phyloP scores from a whole-genome alignment of 192 early-diverging fungal species.

The Pilaira anomala region DNA sequence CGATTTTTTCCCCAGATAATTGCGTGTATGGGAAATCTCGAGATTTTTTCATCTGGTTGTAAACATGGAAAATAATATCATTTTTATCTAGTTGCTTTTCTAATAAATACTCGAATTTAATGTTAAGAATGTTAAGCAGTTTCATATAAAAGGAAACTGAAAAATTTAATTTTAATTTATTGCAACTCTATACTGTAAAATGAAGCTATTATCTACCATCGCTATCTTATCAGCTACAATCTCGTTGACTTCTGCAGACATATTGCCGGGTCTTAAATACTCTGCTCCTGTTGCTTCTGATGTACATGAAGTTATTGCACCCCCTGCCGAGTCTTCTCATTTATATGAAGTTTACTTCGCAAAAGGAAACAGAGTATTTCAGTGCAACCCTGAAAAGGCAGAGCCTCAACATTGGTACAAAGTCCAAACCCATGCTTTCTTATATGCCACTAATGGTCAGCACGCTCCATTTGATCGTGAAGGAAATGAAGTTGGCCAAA shows the following conservation, averaged over 20 bases:
- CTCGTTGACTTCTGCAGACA: slow-evolving; percentile 7
- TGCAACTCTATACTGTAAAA: too few species aligned
- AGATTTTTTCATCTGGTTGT: too few species aligned
- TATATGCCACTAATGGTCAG: slow-evolving; percentile 18
- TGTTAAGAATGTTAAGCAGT: too few species aligned
- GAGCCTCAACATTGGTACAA: slow-evolving; percentile 28
- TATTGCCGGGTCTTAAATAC: not conserved
- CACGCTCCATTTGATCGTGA: slow-evolving; percentile 22
- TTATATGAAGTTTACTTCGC: slow-evolving; percentile 26
- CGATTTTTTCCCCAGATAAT: too few species aligned
- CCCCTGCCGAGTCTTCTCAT: not conserved
- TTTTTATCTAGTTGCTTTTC: too few species aligned
- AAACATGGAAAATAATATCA: too few species aligned
- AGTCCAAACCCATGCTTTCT: slow-evolving; percentile 27
- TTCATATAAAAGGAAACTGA: too few species aligned
- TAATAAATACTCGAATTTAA: too few species aligned
- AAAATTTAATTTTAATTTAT: too few species aligned
- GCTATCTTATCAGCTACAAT: not conserved
- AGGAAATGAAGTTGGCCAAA: slow-evolving; percentile 19
- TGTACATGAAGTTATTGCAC: slow-evolving; percentile 22
- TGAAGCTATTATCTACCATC: slow-evolving; percentile 8
- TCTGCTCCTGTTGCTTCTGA: not conserved
- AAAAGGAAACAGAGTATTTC: slow-evolving; percentile 23
- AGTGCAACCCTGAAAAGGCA: slow-evolving; percentile 28
- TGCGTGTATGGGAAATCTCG: too few species aligned